Evolutionary conservation across 441 rosid species (phyloP).

Genomic region (Eutrema salsugineum): DNA sequence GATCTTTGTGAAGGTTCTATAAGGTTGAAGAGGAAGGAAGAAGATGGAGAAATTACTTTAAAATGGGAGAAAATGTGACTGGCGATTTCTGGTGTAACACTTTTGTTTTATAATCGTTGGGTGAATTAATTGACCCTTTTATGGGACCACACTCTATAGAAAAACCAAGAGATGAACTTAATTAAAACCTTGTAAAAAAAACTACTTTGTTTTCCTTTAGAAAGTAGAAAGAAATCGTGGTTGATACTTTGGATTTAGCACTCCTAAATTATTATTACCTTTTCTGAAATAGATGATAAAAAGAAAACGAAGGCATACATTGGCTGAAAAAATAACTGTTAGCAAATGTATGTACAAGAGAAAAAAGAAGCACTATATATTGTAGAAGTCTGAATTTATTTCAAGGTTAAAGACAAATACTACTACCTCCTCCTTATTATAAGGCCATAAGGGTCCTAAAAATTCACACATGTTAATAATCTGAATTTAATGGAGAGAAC

Average conservation of each 20-base stretch:
- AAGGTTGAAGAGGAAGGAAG: slow-evolving; percentile 13
- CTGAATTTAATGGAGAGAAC: too few relatives aligned
- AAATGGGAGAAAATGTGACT: slow-evolving; percentile 23
- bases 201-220: background rate
- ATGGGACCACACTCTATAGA: slow-evolving; percentile 24
- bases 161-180: slow-evolving; percentile 11
- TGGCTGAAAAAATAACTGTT: background rate
- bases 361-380: background rate
- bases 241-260: background rate
- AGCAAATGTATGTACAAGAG: background rate
- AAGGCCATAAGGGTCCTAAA: too few relatives aligned
- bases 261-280: background rate
- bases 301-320: background rate
- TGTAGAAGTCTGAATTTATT: background rate
- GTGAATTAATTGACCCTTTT: slow-evolving; percentile 26
- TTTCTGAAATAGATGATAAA: background rate
- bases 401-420: background rate
- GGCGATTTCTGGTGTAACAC: slow-evolving; percentile 24
- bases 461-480: too few relatives aligned
- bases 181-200: background rate
- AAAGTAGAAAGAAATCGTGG: background rate
- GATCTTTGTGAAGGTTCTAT: slow-evolving; percentile 15
- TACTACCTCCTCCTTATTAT: too few relatives aligned
- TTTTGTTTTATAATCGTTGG: slow-evolving; percentile 28
- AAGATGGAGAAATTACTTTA: slow-evolving; percentile 2